These are phyloP conservation scores for Inga oerstediana DNA, from an alignment of 306 rosid genomes.

Conservation along the genomic window DNA sequence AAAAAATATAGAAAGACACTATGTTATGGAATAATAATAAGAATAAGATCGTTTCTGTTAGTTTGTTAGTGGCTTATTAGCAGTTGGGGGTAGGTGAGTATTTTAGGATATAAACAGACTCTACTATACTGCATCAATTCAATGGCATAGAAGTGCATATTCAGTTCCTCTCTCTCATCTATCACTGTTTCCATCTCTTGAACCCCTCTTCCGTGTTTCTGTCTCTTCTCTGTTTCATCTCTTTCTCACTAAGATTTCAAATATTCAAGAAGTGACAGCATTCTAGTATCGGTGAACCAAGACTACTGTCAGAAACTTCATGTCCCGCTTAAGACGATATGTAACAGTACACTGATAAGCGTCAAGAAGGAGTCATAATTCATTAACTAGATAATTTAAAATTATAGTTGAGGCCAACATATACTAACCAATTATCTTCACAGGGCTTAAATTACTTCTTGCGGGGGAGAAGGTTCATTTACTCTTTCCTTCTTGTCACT, in stretches of 20 bases:
- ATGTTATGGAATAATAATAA: too few relatives aligned
- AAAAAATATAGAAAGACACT: background rate
- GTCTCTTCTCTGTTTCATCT: too few relatives aligned
- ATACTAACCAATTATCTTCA: background rate
- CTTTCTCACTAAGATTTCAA: background rate
- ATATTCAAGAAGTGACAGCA: constrained; percentile 2
- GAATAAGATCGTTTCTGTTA: too few relatives aligned
- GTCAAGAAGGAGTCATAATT: background rate
- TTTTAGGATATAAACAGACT: too few relatives aligned
- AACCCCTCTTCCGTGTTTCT: too few relatives aligned
- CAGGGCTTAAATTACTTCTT: background rate
- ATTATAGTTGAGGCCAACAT: background rate
- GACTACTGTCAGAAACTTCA: background rate
- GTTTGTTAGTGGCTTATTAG: too few relatives aligned
- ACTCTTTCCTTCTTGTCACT: background rate
- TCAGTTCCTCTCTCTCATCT: too few relatives aligned
- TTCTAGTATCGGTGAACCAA: background rate
- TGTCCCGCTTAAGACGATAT: background rate
- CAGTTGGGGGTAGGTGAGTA: too few relatives aligned
- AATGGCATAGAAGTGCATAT: too few relatives aligned
- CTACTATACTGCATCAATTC: too few relatives aligned
- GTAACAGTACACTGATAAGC: background rate
- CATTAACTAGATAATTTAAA: background rate
- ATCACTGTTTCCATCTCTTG: too few relatives aligned
- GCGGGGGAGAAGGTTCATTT: background rate